Conservation (phyloP, 108 stramenopile species). For the Schizochytrium sp. region DNA sequence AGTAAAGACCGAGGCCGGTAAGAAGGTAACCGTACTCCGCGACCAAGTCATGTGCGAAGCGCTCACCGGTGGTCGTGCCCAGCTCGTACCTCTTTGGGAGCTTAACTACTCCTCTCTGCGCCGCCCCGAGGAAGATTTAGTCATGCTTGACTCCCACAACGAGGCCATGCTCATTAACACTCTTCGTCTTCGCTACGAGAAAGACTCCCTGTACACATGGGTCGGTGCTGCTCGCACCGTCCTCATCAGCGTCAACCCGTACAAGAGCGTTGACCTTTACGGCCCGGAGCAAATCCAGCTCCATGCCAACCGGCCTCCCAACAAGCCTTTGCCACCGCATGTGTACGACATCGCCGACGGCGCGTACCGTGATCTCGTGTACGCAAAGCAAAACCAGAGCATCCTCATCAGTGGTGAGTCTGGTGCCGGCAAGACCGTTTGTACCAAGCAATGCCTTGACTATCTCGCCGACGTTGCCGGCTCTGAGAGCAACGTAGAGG, state of each 20-base stretch:
- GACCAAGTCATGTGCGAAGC: constrained; percentile 1
- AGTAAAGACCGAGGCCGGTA: constrained; percentile 47
- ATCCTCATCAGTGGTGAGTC: constrained; percentile 62
- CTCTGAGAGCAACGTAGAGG: constrained; percentile 58
- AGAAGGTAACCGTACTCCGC: constrained; percentile 39
- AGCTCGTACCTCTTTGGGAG: constrained; percentile 43
- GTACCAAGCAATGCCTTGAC: constrained; percentile 72
- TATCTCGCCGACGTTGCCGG: constrained; percentile 71
- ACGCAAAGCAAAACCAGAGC: constrained; percentile 27
- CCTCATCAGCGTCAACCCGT: constrained; percentile 60
- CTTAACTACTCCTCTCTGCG: constrained; percentile 63
- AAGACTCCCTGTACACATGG: constrained; percentile 73
- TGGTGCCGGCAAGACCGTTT: constrained; percentile 66
- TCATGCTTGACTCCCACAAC: constrained; percentile 72
- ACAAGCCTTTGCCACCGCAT: constrained; percentile 62
- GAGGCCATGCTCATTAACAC: constrained; percentile 68
- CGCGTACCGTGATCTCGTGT: constrained; percentile 40
- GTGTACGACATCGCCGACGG: constrained; percentile 53
- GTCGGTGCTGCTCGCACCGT: constrained; percentile 70
- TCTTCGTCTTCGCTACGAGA: constrained; percentile 68
- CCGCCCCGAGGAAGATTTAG: constrained; percentile 68
- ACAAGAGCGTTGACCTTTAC: constrained; percentile 55
- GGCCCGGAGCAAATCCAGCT: constrained; percentile 36
- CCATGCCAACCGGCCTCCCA: constrained; percentile 51
- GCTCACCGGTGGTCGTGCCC: not conserved